Evolutionary conservation across 2,329 filamentous ascomycete genomes (phyloP), one percentile per base, ranked within the genome.

Genomic region (Chaetomiaceae sp.): DNA sequence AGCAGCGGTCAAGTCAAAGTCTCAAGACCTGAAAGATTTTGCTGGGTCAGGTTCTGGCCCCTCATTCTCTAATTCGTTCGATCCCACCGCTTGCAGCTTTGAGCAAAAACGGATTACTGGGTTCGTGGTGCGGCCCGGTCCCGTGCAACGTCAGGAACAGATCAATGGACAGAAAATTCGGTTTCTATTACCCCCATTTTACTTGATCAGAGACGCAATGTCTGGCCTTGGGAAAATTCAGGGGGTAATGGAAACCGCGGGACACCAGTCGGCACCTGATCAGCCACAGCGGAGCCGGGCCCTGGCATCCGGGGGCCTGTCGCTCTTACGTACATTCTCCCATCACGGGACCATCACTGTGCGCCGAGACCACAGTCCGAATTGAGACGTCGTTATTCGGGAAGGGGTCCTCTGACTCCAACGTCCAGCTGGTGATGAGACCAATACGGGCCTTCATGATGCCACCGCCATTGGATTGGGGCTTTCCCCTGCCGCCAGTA

Each of bases 171-270:
- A 40, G 38, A 37, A 39, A 38, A 52, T 52, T 29, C 36, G 50
- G 45, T 62, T 63, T 64, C 54, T 50, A 63, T 64, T 64, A 68
- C 66, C 65, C 63, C 61, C 59, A 62, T 59, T 60, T 64, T 64
- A 63, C 62, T 58, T 63, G 58, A 63, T 64, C 29, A 48, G 31
- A 53, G 55, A 61, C 47, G 59, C 61, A 59, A 42, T 27, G 55
- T 49, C 51, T 33, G 39, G 43, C 37, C 19, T 57, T 22, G 42
- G 55, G 62, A 63, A 11, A 31, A 62, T 29, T 60, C 61, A 53
- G 58, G 61, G 58, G 17, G 51, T 53, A 65, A 64, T 64, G 58
- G 47, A 64, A 66, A 66, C 57, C 45, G 56, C 53, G 57, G 61
- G 27, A 11, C 27, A n/a, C n/a, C n/a, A n/a, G n/a, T n/a, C n/a